These are phyloP conservation scores for Dothideomycetidae sp. DNA, from an alignment of 2,329 filamentous ascomycete species.

Conservation along the genomic window DNA sequence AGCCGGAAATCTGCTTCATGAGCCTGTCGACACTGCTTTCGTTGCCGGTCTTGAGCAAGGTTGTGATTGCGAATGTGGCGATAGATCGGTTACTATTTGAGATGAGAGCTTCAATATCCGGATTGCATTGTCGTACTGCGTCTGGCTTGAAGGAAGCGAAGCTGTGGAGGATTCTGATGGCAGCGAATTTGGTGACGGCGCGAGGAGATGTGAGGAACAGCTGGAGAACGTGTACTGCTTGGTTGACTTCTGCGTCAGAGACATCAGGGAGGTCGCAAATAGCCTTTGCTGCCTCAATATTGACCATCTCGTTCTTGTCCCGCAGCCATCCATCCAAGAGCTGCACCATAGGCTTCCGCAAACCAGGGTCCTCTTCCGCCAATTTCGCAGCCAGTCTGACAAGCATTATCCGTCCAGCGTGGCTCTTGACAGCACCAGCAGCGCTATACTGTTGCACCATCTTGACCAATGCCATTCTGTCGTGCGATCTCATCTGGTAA, in stretches of 20 bases:
- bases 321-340: constrained; percentile 90
- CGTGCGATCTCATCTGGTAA: constrained; percentile 95
- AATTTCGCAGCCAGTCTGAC: constrained; percentile 86
- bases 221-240: constrained; percentile 89
- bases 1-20: constrained; percentile 96
- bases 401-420: constrained; percentile 80
- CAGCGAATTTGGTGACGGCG: constrained; percentile 92
- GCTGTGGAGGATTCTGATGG: constrained; percentile 88
- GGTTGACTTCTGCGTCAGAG: constrained; percentile 76
- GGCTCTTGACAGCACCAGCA: constrained; percentile 85
- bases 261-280: constrained; percentile 92
- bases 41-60: constrained; percentile 93
- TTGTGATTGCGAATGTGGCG: constrained; percentile 96
- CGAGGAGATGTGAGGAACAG: constrained; percentile 92
- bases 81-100: constrained; percentile 96
- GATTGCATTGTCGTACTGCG: constrained; percentile 85
- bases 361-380: constrained; percentile 77
- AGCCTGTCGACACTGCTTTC: constrained; percentile 91
- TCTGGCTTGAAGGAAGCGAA: constrained; percentile 94
- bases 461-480: constrained; percentile 96
- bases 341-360: constrained; percentile 93
- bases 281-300: constrained; percentile 96
- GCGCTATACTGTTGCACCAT: constrained; percentile 99
- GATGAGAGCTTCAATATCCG: constrained; percentile 91
- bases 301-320: constrained; percentile 99